phyloP scores from a whole-genome alignment of 371 early-diverging fungal species.

The Circinella minor region DNA sequence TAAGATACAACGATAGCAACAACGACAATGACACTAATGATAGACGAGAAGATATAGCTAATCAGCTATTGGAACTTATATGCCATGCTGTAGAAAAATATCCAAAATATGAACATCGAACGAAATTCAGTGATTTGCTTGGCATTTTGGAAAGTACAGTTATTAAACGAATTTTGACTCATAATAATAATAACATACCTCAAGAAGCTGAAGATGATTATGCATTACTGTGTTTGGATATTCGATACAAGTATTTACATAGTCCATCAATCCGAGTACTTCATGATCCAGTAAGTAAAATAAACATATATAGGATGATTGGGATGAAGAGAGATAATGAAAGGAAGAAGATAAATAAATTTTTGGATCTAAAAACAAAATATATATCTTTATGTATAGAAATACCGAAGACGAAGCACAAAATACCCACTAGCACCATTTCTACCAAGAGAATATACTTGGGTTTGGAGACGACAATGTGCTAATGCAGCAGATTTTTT shows the following conservation, averaged over 20 bases:
- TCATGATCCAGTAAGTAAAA: slow-evolving; percentile 49
- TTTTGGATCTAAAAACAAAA: background rate
- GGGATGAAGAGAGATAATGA: too few species aligned
- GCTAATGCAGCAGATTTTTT: slow-evolving; percentile 17
- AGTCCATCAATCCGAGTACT: slow-evolving; percentile 45
- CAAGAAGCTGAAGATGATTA: slow-evolving; percentile 38
- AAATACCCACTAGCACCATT: slow-evolving; percentile 55
- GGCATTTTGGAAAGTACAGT: slow-evolving; percentile 43
- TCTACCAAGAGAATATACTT: slow-evolving; percentile 50
- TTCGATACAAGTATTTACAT: slow-evolving; percentile 46
- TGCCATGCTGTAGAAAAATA: slow-evolving; percentile 31
- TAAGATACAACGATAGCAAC: too few species aligned
- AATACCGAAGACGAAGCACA: slow-evolving; percentile 55
- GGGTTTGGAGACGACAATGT: slow-evolving; percentile 49
- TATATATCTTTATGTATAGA: slow-evolving; percentile 25
- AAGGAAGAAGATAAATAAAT: too few species aligned
- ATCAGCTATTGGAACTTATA: slow-evolving; percentile 32
- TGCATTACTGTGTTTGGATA: slow-evolving; percentile 41
- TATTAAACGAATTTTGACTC: slow-evolving; percentile 30
- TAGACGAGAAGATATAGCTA: slow-evolving; percentile 27
- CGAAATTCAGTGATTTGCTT: slow-evolving; percentile 39
- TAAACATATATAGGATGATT: background rate
- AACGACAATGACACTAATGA: slow-evolving; percentile 8
- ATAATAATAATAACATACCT: slow-evolving; percentile 14
- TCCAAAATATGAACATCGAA: slow-evolving; percentile 38